These are phyloP conservation scores for Russula earlei DNA, from an alignment of 768 basidiomycete genomes.

Conservation along the genomic window DNA sequence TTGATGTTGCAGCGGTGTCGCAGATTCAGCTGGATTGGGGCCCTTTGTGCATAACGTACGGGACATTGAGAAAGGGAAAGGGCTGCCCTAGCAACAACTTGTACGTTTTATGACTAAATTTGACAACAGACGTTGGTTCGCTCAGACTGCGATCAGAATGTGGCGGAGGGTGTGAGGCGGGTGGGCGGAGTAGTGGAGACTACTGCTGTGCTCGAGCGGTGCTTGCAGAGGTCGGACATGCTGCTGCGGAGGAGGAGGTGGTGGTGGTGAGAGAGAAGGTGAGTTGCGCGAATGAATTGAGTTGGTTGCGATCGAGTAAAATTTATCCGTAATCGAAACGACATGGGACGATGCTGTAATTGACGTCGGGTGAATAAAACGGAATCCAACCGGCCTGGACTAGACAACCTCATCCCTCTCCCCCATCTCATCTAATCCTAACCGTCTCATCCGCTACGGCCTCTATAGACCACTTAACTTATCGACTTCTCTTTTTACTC, in stretches of 20 bases:
- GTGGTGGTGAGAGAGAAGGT: neutral
- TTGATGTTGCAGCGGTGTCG: too few relatives aligned
- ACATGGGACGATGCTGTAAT: slow-evolving; percentile 9
- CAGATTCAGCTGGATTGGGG: too few relatives aligned
- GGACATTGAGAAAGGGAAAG: neutral
- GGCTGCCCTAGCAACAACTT: neutral
- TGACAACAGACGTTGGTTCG: too few relatives aligned
- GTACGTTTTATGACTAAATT: too few relatives aligned
- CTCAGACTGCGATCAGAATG: too few relatives aligned
- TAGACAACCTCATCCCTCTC: neutral
- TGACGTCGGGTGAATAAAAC: neutral
- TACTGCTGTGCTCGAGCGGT: too few relatives aligned
- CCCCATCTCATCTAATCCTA: slow-evolving; percentile 10
- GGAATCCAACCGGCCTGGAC: neutral
- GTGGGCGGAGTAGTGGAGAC: too few relatives aligned
- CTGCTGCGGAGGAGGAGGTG: neutral
- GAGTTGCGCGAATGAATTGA: neutral
- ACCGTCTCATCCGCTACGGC: neutral
- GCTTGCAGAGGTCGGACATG: neutral
- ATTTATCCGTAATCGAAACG: neutral
- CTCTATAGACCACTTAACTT: slow-evolving; percentile 9
- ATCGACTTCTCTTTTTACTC: slow-evolving; percentile 4
- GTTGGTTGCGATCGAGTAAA: neutral
- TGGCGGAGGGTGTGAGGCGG: too few relatives aligned
- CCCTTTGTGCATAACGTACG: neutral